phyloP scores from a whole-genome alignment of 345 rosid species.

The Ceriops tagal region DNA sequence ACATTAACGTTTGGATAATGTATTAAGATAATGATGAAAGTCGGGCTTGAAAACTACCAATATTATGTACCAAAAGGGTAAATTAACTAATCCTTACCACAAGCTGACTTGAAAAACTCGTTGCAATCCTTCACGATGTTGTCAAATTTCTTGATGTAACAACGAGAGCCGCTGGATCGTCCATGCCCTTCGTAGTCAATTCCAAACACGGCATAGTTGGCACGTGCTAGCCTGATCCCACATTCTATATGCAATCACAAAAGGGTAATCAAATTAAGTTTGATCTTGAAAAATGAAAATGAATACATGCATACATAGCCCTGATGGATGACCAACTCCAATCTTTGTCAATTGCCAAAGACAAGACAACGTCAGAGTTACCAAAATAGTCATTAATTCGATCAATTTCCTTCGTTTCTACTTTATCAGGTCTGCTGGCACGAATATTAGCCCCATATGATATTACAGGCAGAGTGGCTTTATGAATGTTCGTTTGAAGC shows the following conservation, averaged over 20 bases:
- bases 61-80: too few species aligned
- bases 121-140: constrained; percentile 67
- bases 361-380: neutral
- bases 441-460: too few species aligned
- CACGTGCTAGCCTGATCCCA: constrained; percentile 74
- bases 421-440: neutral
- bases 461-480: too few species aligned
- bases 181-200: constrained; percentile 94
- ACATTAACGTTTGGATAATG: too few species aligned
- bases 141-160: constrained; percentile 84
- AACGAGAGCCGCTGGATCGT: constrained; percentile 76
- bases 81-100: constrained; percentile 34
- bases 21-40: constrained; percentile 41
- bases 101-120: constrained; percentile 69
- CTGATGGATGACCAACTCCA: neutral
- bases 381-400: neutral
- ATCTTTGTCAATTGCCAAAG: too few species aligned
- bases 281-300: neutral
- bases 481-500: too few species aligned
- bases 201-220: constrained; percentile 80
- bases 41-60: constrained; percentile 53
- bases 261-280: neutral
- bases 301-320: neutral
- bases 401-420: neutral
- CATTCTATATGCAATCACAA: constrained; percentile 41